A percentile compares a stretch with the other conserved stretches of the same genome.
These are phyloP conservation scores for Mortierella sp. DNA, from an alignment of 371 early-diverging fungal genomes.

Conservation along the genomic window DNA sequence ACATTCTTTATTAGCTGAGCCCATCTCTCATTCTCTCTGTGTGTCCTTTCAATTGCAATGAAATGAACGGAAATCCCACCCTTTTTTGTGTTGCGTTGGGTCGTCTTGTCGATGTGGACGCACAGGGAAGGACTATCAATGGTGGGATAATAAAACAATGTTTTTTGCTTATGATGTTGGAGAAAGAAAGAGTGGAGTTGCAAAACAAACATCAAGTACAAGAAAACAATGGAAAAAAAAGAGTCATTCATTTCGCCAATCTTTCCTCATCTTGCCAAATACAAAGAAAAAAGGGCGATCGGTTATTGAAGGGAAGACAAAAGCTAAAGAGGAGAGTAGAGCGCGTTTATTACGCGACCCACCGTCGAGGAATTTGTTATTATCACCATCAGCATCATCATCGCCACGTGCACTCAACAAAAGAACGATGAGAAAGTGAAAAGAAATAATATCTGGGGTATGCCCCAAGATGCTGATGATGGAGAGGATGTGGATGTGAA, in stretches of 20 bases:
- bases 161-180: no score
- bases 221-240: background rate
- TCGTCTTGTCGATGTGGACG: background rate
- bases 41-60: background rate
- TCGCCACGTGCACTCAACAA: background rate
- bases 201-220: background rate
- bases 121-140: background rate
- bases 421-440: background rate
- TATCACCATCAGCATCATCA: background rate
- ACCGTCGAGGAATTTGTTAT: background rate
- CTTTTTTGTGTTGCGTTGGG: no score
- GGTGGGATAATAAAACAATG: background rate
- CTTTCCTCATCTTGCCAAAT: background rate
- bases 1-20: conserved; percentile 9
- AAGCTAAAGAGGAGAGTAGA: no score
- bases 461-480: background rate
- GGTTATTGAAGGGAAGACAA: no score
- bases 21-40: background rate
- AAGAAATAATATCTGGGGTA: background rate
- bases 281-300: background rate
- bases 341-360: conserved; percentile 1
- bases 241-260: background rate
- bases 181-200: background rate
- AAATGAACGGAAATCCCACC: no score
- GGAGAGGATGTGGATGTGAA: background rate